Conservation (phyloP, 768 basidiomycete genomes). For the Boletales sp. region DNA sequence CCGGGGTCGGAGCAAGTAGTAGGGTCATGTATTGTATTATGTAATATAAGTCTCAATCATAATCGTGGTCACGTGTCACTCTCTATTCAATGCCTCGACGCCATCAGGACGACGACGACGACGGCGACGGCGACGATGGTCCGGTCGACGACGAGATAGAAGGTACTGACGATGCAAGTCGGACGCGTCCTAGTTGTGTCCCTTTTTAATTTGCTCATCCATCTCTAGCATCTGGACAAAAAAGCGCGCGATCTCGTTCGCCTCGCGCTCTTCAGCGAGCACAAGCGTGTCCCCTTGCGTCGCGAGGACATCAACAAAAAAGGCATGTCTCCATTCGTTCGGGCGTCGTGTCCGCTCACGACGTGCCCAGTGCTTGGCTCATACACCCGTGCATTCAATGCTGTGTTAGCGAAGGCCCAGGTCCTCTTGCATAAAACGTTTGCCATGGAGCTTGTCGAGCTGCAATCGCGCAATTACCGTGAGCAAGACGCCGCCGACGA, state of each 20-base stretch:
- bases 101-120: slow-evolving; percentile 29
- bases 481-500: slow-evolving; percentile 38
- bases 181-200: background rate
- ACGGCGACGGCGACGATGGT: slow-evolving; percentile 34
- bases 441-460: slow-evolving; percentile 82
- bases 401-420: slow-evolving; percentile 64
- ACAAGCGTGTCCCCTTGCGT: slow-evolving; percentile 59
- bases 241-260: slow-evolving; percentile 73
- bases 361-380: slow-evolving; percentile 42
- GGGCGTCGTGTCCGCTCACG: background rate
- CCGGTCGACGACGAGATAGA: slow-evolving; percentile 32
- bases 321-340: slow-evolving; percentile 38
- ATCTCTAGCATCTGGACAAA: slow-evolving; percentile 57
- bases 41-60: too few species aligned
- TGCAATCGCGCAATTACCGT: slow-evolving; percentile 56
- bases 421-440: slow-evolving; percentile 58
- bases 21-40: too few species aligned
- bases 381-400: slow-evolving; percentile 56
- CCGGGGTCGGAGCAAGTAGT: too few species aligned
- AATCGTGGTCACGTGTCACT: too few species aligned
- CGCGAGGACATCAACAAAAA: slow-evolving; percentile 88
- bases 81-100: slow-evolving; percentile 7
- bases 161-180: slow-evolving; percentile 21
- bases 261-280: slow-evolving; percentile 78
- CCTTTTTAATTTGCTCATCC: background rate